These are phyloP conservation scores for Aspergillus flavus DNA, from an alignment of 2,329 filamentous ascomycete genomes.

Conservation along the genomic window DNA sequence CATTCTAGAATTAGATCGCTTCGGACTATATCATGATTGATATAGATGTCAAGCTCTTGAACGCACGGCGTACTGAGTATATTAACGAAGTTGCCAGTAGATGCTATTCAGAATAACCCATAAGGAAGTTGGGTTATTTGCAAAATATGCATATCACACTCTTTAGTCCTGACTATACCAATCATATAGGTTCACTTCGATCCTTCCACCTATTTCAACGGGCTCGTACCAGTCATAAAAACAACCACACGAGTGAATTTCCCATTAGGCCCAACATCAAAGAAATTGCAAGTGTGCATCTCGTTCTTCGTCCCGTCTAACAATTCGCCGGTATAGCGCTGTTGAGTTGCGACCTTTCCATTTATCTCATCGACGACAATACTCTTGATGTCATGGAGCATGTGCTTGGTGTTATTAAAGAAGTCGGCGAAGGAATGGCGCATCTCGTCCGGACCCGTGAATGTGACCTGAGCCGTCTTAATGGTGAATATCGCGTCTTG, in stretches of 20 bases:
- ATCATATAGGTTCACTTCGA: background rate
- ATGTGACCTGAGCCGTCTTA: slow-evolving; percentile 4
- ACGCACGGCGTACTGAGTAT: too few relatives aligned
- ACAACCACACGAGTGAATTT: slow-evolving; percentile 3
- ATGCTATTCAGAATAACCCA: too few relatives aligned
- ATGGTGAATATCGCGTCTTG: slow-evolving; percentile 11
- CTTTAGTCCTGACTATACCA: too few relatives aligned
- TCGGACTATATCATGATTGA: too few relatives aligned
- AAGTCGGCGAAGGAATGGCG: slow-evolving; percentile 1
- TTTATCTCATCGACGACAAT: slow-evolving; percentile 9
- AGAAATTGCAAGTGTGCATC: slow-evolving; percentile 15
- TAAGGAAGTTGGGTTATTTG: too few relatives aligned
- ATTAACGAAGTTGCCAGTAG: too few relatives aligned
- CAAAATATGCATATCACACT: too few relatives aligned
- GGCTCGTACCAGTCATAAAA: slow-evolving; percentile 13
- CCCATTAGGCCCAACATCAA: slow-evolving; percentile 7
- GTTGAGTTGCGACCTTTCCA: slow-evolving; percentile 9
- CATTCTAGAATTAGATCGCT: too few relatives aligned
- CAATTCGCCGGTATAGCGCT: slow-evolving; percentile 2
- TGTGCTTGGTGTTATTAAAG: background rate
- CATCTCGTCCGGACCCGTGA: slow-evolving; percentile 3
- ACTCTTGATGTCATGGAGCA: slow-evolving; percentile 5
- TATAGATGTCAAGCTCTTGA: too few relatives aligned
- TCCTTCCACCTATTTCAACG: background rate
- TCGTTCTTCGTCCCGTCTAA: slow-evolving; percentile 1